Evolutionary conservation across 2,329 filamentous ascomycete genomes (phyloP), one percentile per base, ranked within the genome.

Genomic region (Curvularia spicifera): DNA sequence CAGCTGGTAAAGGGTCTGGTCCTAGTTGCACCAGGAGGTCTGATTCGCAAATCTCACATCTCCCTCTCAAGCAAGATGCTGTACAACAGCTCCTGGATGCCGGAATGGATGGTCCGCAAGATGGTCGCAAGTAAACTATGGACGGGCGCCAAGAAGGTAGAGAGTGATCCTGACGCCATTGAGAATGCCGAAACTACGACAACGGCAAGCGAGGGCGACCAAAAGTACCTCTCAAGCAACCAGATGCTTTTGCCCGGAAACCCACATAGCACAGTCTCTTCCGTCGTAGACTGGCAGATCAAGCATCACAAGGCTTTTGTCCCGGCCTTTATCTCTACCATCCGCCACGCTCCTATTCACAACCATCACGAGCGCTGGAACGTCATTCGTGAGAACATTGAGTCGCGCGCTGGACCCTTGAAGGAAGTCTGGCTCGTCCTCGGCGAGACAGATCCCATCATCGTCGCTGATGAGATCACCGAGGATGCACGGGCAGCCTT

Each of bases 11-110:
- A 84, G 12, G 85, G 84, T 9, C 81, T 97, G 22, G 82, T 95
- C 10, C 84, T 97, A 5, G 83, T 97, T 42, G 91, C 92, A 0
- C 92, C 93, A 0, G 83, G 88, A 0, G 93, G 93, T 0, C 81
- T 97, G 44, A 85, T 97, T 48, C 83, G 89, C n/a, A 76, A 79
- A 4, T 78, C 79, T 13, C 86, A 89, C 68, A 82, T 91, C 56
- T 83, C 84, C 57, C 83, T 84, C 75, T 81, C 82, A 60, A 87
- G 84, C 68, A 83, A 83, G 53, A 65, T 92, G 20, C 79, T 92
- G 8, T 91, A 91, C 71, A 82, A 81, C 5, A 80, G 79, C 15
- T 83, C 83, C 5, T 69, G 87, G 24, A 71, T 93, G 29, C 89
- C 90, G 0, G 84, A 87, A 59, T 79, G 76, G 46, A 63, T 90